A percentile compares a stretch with the other conserved stretches of the same genome.
Evolutionary conservation across 805 yeast species (phyloP).

Genomic region (Jamesozyma rosinii): DNA sequence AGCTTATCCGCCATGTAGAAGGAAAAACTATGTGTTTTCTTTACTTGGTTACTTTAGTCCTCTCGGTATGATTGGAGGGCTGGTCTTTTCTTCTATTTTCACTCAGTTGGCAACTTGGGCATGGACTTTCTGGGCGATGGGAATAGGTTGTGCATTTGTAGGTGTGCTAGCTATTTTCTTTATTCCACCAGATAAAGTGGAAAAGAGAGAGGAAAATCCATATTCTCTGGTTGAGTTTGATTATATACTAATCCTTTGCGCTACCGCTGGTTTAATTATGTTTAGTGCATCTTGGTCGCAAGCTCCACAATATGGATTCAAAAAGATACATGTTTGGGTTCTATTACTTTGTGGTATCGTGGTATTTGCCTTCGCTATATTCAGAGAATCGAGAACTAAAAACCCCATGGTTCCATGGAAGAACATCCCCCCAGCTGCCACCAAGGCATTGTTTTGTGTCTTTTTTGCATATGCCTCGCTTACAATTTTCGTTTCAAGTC

Average conservation of each 20-base stretch:
- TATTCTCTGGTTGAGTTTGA: constrained; percentile 20
- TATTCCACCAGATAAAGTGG: constrained; percentile 17
- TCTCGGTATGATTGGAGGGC: constrained; percentile 49
- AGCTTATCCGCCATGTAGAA: constrained; percentile 25
- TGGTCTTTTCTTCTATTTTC: constrained; percentile 41
- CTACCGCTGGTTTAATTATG: constrained; percentile 45
- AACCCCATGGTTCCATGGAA: constrained; percentile 42
- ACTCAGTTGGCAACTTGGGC: constrained; percentile 45
- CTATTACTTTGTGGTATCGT: constrained; percentile 41
- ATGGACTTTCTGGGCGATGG: constrained; percentile 46
- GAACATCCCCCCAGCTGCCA: constrained; percentile 2
- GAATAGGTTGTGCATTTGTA: constrained; percentile 32
- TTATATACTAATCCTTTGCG: constrained; percentile 39
- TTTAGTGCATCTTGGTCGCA: constrained; percentile 59
- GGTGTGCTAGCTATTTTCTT: constrained; percentile 30
- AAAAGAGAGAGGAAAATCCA: not conserved
- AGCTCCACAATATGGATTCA: constrained; percentile 60
- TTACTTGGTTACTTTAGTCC: constrained; percentile 56
- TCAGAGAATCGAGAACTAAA: constrained; percentile 36
- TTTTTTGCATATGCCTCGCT: constrained; percentile 37
- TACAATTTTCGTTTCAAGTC: constrained; percentile 55
- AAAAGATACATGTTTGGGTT: constrained; percentile 40
- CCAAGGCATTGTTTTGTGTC: constrained; percentile 19
- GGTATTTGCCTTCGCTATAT: constrained; percentile 28
- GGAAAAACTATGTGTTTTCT: constrained; percentile 49